Base-by-base conservation (phyloP, 371 early-diverging fungal species). In the Batkoa obscura region DNA sequence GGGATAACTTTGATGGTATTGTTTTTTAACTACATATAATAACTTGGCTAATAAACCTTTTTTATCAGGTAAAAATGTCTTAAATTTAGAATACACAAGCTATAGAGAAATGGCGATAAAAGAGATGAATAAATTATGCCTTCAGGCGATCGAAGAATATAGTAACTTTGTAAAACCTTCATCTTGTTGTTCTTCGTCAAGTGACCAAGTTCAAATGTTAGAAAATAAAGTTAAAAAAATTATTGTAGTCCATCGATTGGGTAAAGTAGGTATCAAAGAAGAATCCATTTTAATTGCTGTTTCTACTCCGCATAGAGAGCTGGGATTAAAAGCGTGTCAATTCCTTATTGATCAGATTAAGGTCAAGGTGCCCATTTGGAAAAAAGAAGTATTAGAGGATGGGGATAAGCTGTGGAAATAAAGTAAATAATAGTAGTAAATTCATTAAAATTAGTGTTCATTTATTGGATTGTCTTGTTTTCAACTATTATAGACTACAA, bases 281-380 rank as follows among this genome's bases (percentile, higher is more conserved):
- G 76, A 74, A 10, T 82, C 83, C 61, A 88, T 90, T 2, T 66
- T 88, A 13, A 76, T 90, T 31, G 88, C 85, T 0, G 81, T 78
- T 6, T 82, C 85, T 0, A 79, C 83, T 1, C 79, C 78, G 0
- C 91, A 90, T 61, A 70, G 94, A 13, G 68, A 67, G 13, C 87
- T 83, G 49, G 83, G 83, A 0, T 63, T 90, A 34, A 73, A 75
- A 33, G 83, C 91, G 0, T 76, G 80, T 0, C 75, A 76, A 45
- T 89, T 76, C 71, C 65, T 90, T 47, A 86, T 93, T 57, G 86
- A 93, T 59, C 74, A 79, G 47, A 71, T 93, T 12, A 93, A 93
- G 62, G 77, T 66, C 2, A 66, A 74, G 9, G 81, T 85, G 46
- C 90, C 90, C 1, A 85, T 93, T 42, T 93, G 91, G 91, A 93